Conservation (phyloP, 148 eudicot species). For the Vaccinium corymbosum region DNA sequence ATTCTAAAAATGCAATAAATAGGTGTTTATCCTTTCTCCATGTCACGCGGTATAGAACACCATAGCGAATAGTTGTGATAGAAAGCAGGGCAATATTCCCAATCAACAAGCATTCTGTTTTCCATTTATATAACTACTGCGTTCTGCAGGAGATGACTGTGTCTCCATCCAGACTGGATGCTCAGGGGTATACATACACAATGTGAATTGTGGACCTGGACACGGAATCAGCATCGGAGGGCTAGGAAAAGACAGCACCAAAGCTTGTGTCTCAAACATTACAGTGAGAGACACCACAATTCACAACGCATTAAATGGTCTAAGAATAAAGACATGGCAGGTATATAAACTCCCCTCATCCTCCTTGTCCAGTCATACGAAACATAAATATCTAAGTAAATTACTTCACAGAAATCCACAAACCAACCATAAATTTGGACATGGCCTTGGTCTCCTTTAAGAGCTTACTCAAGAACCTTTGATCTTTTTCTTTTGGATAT, state of each 20-base stretch:
- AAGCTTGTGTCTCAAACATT: conserved; percentile 86
- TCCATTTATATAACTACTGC: neutral
- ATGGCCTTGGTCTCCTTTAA: neutral
- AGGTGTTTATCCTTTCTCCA: neutral
- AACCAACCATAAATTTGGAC: neutral
- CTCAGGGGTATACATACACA: conserved; percentile 67
- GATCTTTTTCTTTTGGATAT: neutral
- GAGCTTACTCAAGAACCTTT: neutral
- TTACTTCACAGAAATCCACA: neutral
- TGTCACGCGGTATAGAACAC: neutral
- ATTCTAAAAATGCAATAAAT: conserved; percentile 10
- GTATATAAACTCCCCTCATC: conserved; percentile 28
- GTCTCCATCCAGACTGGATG: conserved; percentile 90
- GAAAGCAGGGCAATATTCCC: neutral
- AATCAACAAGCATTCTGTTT: neutral
- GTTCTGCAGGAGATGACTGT: conserved; percentile 85
- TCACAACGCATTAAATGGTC: conserved; percentile 79
- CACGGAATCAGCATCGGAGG: conserved; percentile 98
- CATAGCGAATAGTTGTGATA: neutral
- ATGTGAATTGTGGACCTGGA: conserved; percentile 91
- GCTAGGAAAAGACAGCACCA: conserved; percentile 73
- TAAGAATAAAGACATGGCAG: conserved; percentile 98
- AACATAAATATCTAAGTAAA: neutral
- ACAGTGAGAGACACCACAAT: conserved; percentile 62
- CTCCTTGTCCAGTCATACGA: neutral